Conservation (phyloP, 768 basidiomycete genomes). For the Hypholoma sublateritium region DNA sequence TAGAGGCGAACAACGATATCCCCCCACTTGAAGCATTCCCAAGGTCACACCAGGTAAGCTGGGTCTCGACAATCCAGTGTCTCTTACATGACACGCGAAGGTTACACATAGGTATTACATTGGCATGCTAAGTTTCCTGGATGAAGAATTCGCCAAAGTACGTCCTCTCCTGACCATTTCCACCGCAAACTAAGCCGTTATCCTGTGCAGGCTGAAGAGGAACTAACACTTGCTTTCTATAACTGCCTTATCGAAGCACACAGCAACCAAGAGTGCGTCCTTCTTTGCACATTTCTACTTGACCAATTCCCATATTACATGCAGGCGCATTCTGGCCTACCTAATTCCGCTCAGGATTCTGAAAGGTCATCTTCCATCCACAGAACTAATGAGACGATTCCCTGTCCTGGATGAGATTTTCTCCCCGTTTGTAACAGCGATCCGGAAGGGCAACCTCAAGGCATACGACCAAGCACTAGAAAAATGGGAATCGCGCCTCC, state of each 20-base stretch:
- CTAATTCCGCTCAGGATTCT: constrained; percentile 88
- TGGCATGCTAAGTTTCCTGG: constrained; percentile 91
- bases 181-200: background rate
- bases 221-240: constrained; percentile 85
- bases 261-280: constrained; percentile 78
- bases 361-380: constrained; percentile 82
- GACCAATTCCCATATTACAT: constrained; percentile 2
- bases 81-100: constrained; percentile 37
- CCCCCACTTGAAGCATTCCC: constrained; percentile 78
- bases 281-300: background rate
- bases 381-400: constrained; percentile 67
- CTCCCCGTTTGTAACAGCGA: constrained; percentile 77
- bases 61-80: background rate
- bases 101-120: constrained; percentile 94
- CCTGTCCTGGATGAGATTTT: constrained; percentile 74
- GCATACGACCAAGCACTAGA: constrained; percentile 82
- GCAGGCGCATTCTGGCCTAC: constrained; percentile 87
- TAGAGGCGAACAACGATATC: constrained; percentile 83
- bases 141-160: constrained; percentile 88
- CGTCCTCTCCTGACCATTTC: constrained; percentile 6
- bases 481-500: constrained; percentile 64
- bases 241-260: constrained; percentile 71
- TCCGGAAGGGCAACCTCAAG: constrained; percentile 72
- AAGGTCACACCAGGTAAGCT: constrained; percentile 75
- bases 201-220: constrained; percentile 67